A percentile compares a stretch with the other conserved stretches of the same genome.
These are phyloP conservation scores for Pythium pectinolyticum DNA, from an alignment of 352 stramenopile species.

Conservation along the genomic window DNA sequence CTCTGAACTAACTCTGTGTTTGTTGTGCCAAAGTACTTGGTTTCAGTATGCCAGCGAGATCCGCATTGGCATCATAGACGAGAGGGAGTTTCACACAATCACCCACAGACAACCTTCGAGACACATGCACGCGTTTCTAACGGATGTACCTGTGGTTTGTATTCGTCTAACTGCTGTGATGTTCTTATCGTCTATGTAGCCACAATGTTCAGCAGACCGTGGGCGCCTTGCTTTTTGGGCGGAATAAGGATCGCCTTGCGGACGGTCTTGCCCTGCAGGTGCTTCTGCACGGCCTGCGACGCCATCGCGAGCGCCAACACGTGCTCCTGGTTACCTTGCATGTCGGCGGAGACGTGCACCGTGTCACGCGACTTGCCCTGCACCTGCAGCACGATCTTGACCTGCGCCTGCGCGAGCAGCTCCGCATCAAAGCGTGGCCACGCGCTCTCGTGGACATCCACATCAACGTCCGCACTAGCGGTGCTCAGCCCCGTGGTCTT, in stretches of 20 bases:
- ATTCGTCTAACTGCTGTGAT: too few relatives aligned
- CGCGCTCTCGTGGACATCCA: slow-evolving; percentile 49
- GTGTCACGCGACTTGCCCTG: slow-evolving; percentile 76
- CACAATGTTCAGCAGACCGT: slow-evolving; percentile 83
- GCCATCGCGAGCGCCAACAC: slow-evolving; percentile 63
- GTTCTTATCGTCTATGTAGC: slow-evolving; percentile 28
- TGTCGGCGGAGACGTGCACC: slow-evolving; percentile 55
- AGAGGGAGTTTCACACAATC: background rate
- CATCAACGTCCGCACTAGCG: slow-evolving; percentile 23
- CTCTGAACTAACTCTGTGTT: background rate
- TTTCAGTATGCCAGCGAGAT: slow-evolving; percentile 23
- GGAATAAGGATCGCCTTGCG: slow-evolving; percentile 76
- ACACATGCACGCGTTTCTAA: slow-evolving; percentile 7
- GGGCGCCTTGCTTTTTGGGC: slow-evolving; percentile 77
- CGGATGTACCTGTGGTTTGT: background rate
- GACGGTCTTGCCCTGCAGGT: slow-evolving; percentile 63
- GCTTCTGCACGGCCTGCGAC: slow-evolving; percentile 60
- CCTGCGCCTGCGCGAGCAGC: slow-evolving; percentile 63
- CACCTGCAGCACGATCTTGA: slow-evolving; percentile 84
- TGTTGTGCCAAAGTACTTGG: slow-evolving; percentile 17
- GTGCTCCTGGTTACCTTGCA: slow-evolving; percentile 52
- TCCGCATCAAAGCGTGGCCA: slow-evolving; percentile 63
- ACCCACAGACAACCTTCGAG: slow-evolving; percentile 12
- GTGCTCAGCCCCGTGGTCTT: slow-evolving; percentile 27
- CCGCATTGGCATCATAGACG: slow-evolving; percentile 21